These are phyloP conservation scores for Pyrenula aspistea DNA, from an alignment of 495 filamentous ascomycete species.

Conservation along the genomic window DNA sequence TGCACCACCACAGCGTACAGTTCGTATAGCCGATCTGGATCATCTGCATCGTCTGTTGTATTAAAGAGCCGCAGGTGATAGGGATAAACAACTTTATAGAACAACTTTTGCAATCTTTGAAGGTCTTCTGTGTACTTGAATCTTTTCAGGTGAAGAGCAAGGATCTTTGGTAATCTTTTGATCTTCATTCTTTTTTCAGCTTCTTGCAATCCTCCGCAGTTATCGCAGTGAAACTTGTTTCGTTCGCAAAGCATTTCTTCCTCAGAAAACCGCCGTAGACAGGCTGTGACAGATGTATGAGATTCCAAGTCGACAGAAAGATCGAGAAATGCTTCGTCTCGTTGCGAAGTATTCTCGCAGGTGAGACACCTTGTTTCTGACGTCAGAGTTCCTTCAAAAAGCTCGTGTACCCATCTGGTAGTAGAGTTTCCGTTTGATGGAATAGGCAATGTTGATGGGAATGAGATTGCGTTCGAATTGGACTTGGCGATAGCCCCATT, in stretches of 20 bases:
- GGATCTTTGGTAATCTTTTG: slow-evolving; percentile 80
- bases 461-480: slow-evolving; percentile 28
- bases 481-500: slow-evolving; percentile 13
- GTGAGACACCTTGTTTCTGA: slow-evolving; percentile 96
- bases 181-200: slow-evolving; percentile 99
- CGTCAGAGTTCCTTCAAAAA: slow-evolving; percentile 89
- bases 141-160: slow-evolving; percentile 86
- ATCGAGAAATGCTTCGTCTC: slow-evolving; percentile 92
- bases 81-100: slow-evolving; percentile 93
- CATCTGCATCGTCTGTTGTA: slow-evolving; percentile 92
- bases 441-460: slow-evolving; percentile 27
- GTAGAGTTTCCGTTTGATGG: slow-evolving; percentile 26
- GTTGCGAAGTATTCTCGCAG: slow-evolving; percentile 87
- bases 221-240: slow-evolving; percentile 98
- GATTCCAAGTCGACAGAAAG: slow-evolving; percentile 92
- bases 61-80: slow-evolving; percentile 96
- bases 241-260: slow-evolving; percentile 98
- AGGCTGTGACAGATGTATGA: slow-evolving; percentile 93
- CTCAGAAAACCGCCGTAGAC: slow-evolving; percentile 87
- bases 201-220: slow-evolving; percentile 92
- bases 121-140: slow-evolving; percentile 98
- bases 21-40: slow-evolving; percentile 90
- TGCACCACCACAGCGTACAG: slow-evolving; percentile 98
- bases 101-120: slow-evolving; percentile 86
- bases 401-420: slow-evolving; percentile 89